phyloP scores from a whole-genome alignment of 768 basidiomycete genomes.

The Sarcodon aspratus region DNA sequence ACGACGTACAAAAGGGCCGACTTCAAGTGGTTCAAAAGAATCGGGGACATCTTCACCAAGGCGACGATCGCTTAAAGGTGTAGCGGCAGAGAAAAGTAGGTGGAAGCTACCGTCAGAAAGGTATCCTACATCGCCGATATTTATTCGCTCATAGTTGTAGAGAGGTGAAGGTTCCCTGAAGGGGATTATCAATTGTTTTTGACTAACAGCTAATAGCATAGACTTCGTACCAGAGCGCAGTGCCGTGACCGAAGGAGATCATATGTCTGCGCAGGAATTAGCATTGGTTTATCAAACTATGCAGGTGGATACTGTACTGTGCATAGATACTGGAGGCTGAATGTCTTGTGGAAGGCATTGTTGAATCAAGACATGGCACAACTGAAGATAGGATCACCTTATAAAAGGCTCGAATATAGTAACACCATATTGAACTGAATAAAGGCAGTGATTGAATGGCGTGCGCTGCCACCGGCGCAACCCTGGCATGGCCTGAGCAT shows the following conservation, averaged over 20 bases:
- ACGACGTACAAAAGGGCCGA: neutral
- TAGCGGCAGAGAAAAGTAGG: constrained; percentile 3
- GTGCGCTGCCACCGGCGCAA: too few species aligned
- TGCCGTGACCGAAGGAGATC: neutral
- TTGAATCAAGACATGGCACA: too few species aligned
- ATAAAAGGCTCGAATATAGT: too few species aligned
- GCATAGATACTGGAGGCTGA: too few species aligned
- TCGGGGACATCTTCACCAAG: constrained; percentile 4
- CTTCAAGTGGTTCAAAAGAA: constrained; percentile 1
- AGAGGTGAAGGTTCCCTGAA: neutral
- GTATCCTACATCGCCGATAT: constrained; percentile 6
- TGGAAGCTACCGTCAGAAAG: constrained; percentile 2
- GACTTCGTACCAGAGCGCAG: neutral
- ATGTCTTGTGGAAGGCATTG: too few species aligned
- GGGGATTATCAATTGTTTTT: neutral
- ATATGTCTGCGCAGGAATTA: neutral
- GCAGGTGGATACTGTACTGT: too few species aligned
- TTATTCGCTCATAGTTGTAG: neutral
- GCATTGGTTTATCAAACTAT: too few species aligned
- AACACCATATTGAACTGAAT: too few species aligned
- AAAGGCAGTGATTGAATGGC: too few species aligned
- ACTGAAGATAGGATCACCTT: too few species aligned
- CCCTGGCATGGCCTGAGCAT: too few species aligned
- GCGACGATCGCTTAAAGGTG: neutral
- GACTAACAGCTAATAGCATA: neutral